phyloP scores from a whole-genome alignment of 352 stramenopile species.

The Pythium guiyangense region DNA sequence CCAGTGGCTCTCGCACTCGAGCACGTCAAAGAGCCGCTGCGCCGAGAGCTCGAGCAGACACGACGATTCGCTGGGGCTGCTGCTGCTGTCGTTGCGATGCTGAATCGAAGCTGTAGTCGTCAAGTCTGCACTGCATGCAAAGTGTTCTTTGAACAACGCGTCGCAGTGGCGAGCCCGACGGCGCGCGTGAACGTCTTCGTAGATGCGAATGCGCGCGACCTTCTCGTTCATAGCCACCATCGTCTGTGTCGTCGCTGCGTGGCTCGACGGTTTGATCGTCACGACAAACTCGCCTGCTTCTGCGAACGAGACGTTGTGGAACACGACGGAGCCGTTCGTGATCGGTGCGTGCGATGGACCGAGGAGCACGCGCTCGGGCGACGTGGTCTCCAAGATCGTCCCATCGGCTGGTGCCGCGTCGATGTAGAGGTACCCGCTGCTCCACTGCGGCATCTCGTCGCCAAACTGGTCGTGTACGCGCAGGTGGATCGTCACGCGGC shows the following conservation, averaged over 20 bases:
- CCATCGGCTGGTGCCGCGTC: constrained; percentile 4
- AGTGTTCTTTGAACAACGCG: constrained; percentile 22
- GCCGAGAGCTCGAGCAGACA: constrained; percentile 17
- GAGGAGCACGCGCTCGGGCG: constrained; percentile 5
- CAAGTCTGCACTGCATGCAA: constrained; percentile 18
- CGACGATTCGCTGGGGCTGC: neutral
- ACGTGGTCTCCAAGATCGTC: constrained; percentile 1
- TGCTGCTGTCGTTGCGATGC: neutral
- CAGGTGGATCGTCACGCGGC: constrained; percentile 29
- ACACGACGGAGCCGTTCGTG: constrained; percentile 32
- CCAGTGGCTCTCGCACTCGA: constrained; percentile 40
- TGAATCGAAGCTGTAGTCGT: neutral
- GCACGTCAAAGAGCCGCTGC: constrained; percentile 16
- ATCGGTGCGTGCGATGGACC: constrained; percentile 14
- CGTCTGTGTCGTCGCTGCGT: constrained; percentile 2
- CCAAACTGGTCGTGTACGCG: constrained; percentile 56
- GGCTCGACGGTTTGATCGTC: constrained; percentile 18
- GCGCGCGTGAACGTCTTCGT: constrained; percentile 22
- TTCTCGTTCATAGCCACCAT: constrained; percentile 15
- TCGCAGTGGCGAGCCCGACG: constrained; percentile 19
- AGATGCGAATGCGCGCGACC: constrained; percentile 37
- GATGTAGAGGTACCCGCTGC: constrained; percentile 22
- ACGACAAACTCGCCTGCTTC: constrained; percentile 38
- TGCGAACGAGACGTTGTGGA: constrained; percentile 35
- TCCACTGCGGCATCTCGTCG: constrained; percentile 24